These are phyloP conservation scores for Durotheca rogersii DNA, from an alignment of 495 filamentous ascomycete genomes.

Conservation along the genomic window DNA sequence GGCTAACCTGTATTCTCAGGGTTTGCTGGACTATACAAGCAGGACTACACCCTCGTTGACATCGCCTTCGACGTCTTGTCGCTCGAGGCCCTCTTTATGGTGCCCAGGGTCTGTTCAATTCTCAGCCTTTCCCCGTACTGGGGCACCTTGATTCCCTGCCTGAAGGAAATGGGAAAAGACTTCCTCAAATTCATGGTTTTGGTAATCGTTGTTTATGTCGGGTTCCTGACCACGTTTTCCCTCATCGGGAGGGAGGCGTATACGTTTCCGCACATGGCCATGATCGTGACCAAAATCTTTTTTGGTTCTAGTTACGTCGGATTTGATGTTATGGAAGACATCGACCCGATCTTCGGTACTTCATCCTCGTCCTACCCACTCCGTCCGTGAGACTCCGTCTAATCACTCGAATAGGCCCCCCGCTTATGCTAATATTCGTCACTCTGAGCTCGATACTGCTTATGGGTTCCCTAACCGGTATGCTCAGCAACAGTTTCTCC, in stretches of 20 bases:
- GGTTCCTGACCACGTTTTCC: constrained; percentile 90
- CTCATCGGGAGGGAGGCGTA: constrained; percentile 79
- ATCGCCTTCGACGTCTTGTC: constrained; percentile 84
- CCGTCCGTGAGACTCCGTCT: constrained; percentile 38
- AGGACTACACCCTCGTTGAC: constrained; percentile 65
- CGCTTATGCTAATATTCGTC: constrained; percentile 79
- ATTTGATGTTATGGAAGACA: constrained; percentile 60
- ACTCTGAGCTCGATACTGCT: constrained; percentile 85
- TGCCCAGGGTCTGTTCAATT: constrained; percentile 86
- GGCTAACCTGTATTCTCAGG: constrained; percentile 45
- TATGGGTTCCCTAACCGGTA: constrained; percentile 87
- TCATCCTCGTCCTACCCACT: constrained; percentile 19
- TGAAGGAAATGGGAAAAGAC: constrained; percentile 93
- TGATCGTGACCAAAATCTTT: constrained; percentile 84
- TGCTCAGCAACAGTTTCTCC: constrained; percentile 86
- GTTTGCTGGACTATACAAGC: constrained; percentile 67
- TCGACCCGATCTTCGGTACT: constrained; percentile 47
- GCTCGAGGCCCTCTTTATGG: constrained; percentile 85
- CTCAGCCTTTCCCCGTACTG: constrained; percentile 89
- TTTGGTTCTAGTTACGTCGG: constrained; percentile 75
- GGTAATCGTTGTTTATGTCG: constrained; percentile 79
- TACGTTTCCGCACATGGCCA: constrained; percentile 74
- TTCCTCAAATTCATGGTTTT: constrained; percentile 88
- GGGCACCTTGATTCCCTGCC: constrained; percentile 79
- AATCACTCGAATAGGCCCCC: constrained; percentile 56